Evolutionary conservation across 2,329 filamentous ascomycete genomes (phyloP).

Genomic region (Aspergillus spinulosporus): DNA sequence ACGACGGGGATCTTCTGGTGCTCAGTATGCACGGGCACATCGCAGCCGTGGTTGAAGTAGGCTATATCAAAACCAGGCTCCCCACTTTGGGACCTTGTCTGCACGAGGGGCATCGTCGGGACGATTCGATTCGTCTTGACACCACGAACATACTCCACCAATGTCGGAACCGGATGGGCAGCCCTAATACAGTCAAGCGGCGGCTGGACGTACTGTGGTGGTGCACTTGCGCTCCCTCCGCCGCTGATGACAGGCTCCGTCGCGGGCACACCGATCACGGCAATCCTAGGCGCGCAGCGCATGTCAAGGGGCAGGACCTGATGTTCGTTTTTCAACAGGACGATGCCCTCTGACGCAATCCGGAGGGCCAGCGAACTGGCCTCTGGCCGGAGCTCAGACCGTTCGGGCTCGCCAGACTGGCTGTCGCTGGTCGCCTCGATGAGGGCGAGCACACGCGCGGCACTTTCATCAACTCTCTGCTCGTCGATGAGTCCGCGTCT

Average conservation of each 20-base stretch:
- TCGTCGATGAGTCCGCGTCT: not conserved
- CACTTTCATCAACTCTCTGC: not conserved
- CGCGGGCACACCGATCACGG: not conserved
- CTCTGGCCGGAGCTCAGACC: not conserved
- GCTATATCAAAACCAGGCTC: conserved; percentile 6
- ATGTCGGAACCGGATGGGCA: conserved; percentile 11
- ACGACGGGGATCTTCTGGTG: conserved; percentile 9
- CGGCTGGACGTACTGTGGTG: conserved; percentile 16
- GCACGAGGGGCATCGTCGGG: not conserved
- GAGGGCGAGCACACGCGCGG: not conserved
- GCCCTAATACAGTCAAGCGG: conserved; percentile 13
- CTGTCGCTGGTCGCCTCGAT: not conserved
- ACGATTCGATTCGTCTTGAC: conserved; percentile 14
- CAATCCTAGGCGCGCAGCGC: not conserved
- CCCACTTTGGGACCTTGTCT: not conserved
- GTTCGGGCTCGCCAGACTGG: not conserved
- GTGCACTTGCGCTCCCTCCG: conserved; percentile 14
- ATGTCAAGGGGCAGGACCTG: not conserved
- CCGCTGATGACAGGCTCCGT: conserved; percentile 11
- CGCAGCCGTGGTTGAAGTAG: conserved; percentile 3
- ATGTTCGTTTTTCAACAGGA: not conserved
- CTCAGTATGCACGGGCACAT: conserved; percentile 8
- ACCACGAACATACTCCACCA: conserved; percentile 7
- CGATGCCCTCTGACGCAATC: not conserved
- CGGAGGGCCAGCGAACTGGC: not conserved